phyloP scores from a whole-genome alignment of 257 asterid genomes.

The Penstemon newberryi region DNA sequence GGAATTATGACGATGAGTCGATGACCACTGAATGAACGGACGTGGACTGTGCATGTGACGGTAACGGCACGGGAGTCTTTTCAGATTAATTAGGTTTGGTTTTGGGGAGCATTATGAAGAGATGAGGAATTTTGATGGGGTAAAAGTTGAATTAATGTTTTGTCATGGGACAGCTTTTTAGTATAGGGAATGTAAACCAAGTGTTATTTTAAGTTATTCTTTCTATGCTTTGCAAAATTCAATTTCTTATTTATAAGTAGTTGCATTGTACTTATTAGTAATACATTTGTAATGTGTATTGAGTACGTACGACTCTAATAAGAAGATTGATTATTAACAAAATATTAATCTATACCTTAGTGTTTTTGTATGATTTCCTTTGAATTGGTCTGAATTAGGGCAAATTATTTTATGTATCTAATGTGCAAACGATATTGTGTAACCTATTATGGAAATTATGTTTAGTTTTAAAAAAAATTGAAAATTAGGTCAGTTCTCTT shows the following conservation, averaged over 20 bases:
- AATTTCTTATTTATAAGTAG: not conserved
- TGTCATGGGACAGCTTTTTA: slow-evolving; percentile 20
- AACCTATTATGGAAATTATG: too few species aligned
- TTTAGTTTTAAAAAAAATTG: not conserved
- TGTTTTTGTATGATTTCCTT: too few species aligned
- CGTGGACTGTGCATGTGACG: slow-evolving; percentile 47
- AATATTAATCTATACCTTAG: too few species aligned
- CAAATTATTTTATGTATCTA: too few species aligned
- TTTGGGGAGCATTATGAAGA: slow-evolving; percentile 24
- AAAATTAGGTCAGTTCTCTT: too few species aligned
- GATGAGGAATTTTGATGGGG: slow-evolving; percentile 26
- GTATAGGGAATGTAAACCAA: not conserved
- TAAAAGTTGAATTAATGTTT: slow-evolving; percentile 18
- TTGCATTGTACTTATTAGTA: too few species aligned
- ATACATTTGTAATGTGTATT: too few species aligned
- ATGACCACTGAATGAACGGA: slow-evolving; percentile 26
- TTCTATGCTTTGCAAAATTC: not conserved
- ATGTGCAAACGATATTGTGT: too few species aligned
- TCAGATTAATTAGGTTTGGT: not conserved
- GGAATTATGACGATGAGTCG: slow-evolving; percentile 15
- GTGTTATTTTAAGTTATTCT: not conserved
- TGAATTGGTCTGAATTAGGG: too few species aligned
- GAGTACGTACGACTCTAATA: too few species aligned
- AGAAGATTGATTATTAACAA: too few species aligned
- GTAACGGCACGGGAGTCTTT: slow-evolving; percentile 62